Evolutionary conservation across 768 basidiomycete genomes (phyloP).

Genomic region (Phaeotremella fagi): DNA sequence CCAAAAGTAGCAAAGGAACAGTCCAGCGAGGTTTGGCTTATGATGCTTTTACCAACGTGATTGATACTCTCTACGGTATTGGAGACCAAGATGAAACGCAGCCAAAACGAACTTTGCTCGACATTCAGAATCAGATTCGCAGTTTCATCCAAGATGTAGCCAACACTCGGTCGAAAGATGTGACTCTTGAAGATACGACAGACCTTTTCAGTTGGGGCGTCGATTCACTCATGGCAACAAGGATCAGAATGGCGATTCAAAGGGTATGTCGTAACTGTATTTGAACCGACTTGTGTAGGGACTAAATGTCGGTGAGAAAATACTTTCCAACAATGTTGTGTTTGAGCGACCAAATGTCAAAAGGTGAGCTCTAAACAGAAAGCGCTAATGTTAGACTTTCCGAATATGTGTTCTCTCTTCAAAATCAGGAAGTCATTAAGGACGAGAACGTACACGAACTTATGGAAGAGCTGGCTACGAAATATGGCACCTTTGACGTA

Average conservation of each 20-base stretch:
- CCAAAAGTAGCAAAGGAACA: slow-evolving; percentile 48
- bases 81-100: background rate
- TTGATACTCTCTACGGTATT: slow-evolving; percentile 29
- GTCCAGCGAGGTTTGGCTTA: slow-evolving; percentile 45
- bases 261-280: slow-evolving; percentile 19
- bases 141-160: slow-evolving; percentile 5
- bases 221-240: slow-evolving; percentile 42
- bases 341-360: slow-evolving; percentile 40
- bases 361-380: slow-evolving; percentile 9
- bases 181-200: slow-evolving; percentile 14
- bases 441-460: background rate
- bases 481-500: slow-evolving; percentile 14
- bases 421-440: slow-evolving; percentile 9
- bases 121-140: slow-evolving; percentile 13
- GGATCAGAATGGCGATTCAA: slow-evolving; percentile 32
- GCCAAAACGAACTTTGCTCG: slow-evolving; percentile 10
- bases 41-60: slow-evolving; percentile 37
- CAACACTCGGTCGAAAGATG: background rate
- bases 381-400: slow-evolving; percentile 11
- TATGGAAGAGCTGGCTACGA: slow-evolving; percentile 26
- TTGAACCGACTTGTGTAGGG: slow-evolving; percentile 8
- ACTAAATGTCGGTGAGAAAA: slow-evolving; percentile 18
- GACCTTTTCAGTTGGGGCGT: slow-evolving; percentile 47
- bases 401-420: slow-evolving; percentile 22
- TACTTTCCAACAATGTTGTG: slow-evolving; percentile 37